Conservation (phyloP, 345 rosid species). For the Brassica rapa region DNA sequence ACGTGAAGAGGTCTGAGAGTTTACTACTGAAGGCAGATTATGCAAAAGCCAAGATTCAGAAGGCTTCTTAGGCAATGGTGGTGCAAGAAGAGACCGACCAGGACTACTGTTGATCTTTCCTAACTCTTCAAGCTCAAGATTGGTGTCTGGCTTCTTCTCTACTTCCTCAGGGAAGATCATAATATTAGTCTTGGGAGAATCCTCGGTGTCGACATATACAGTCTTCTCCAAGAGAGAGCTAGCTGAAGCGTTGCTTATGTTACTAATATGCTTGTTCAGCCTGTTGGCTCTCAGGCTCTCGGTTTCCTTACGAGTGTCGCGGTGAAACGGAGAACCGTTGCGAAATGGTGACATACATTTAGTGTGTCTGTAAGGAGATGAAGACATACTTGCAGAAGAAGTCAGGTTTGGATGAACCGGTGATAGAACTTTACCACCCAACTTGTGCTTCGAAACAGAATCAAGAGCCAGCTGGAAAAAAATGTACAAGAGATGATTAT, state of each 20-base stretch:
- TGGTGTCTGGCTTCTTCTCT: slow-evolving; percentile 17
- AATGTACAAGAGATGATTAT: slow-evolving; percentile 20
- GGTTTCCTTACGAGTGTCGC: slow-evolving; percentile 62
- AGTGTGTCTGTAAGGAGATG: slow-evolving; percentile 61
- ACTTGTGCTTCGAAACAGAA: slow-evolving; percentile 45
- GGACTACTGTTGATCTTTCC: slow-evolving; percentile 23
- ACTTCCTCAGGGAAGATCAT: slow-evolving; percentile 34
- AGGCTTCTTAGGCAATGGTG: slow-evolving; percentile 73
- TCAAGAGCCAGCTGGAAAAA: slow-evolving; percentile 52
- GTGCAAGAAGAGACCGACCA: slow-evolving; percentile 48
- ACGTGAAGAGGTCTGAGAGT: slow-evolving; percentile 46
- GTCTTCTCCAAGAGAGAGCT: slow-evolving; percentile 66
- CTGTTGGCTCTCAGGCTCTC: slow-evolving; percentile 50
- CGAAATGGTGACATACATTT: slow-evolving; percentile 57
- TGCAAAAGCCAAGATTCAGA: slow-evolving; percentile 94
- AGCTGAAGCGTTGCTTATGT: slow-evolving; percentile 43
- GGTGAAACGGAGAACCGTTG: slow-evolving; percentile 57
- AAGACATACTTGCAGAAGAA: slow-evolving; percentile 44
- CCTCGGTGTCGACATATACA: slow-evolving; percentile 61
- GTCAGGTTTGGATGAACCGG: slow-evolving; percentile 45
- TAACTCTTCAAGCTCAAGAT: slow-evolving; percentile 32
- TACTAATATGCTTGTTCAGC: slow-evolving; percentile 46
- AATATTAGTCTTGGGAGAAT: slow-evolving; percentile 27
- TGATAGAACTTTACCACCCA: slow-evolving; percentile 43
- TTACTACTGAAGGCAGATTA: slow-evolving; percentile 59